phyloP scores from a whole-genome alignment of 1,139 yeast species.

The Spathaspora sp. region DNA sequence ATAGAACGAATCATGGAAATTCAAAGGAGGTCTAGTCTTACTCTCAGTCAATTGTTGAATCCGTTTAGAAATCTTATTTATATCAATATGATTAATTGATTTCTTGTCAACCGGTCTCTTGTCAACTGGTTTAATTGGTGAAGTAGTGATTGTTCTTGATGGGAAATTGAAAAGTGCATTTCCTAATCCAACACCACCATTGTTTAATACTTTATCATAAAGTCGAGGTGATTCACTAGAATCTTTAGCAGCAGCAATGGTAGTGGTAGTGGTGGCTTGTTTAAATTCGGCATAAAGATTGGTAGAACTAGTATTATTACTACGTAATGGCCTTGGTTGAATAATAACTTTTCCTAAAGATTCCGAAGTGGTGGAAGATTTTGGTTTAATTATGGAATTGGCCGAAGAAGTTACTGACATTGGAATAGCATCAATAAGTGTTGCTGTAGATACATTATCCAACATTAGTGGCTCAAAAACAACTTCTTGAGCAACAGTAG shows the following conservation, averaged over 20 bases:
- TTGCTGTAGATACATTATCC: neutral
- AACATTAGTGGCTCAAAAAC: neutral
- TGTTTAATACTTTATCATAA: constrained; percentile 11
- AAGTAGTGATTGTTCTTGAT: constrained; percentile 12
- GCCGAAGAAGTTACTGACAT: constrained; percentile 4
- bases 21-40: neutral
- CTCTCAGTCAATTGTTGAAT: constrained; percentile 13
- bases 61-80: constrained; percentile 25
- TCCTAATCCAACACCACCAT: constrained; percentile 14
- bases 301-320: constrained; percentile 1
- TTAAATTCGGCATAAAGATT: constrained; percentile 10
- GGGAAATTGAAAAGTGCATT: constrained; percentile 12
- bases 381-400: neutral
- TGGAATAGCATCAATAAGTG: constrained; percentile 5
- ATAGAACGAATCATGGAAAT: neutral
- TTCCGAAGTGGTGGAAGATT: neutral
- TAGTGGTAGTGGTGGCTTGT: neutral
- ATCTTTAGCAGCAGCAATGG: too few species aligned
- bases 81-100: constrained; percentile 32
- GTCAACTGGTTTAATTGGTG: constrained; percentile 14
- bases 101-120: constrained; percentile 12
- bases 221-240: constrained; percentile 9
- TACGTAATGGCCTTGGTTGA: constrained; percentile 9
- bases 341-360: constrained; percentile 7
- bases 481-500: neutral